Base-by-base conservation (phyloP, 495 filamentous ascomycete species). In the Halenospora varia region DNA sequence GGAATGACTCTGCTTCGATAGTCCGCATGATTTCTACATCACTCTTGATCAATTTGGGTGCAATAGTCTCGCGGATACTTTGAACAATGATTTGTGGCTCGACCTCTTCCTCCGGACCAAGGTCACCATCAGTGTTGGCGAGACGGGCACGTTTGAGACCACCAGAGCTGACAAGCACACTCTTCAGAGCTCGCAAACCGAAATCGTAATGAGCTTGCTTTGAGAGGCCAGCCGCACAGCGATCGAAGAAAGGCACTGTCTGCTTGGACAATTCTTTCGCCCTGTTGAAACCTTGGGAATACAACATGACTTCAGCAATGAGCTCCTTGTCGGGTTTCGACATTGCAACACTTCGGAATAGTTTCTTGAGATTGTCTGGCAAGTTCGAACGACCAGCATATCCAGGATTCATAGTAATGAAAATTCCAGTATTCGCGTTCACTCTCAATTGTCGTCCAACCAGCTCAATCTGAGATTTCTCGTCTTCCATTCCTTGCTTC, bases 201-300 rank as follows among this genome's bases (percentile, higher is more conserved):
- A 99, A 99, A 73, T 99, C 94, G 68, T 99, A 99, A 71, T 99
- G 94, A 6, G 95, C 94, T 69, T 99, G 95, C 67, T 96, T 97
- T 2, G 92, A 95, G 54, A 99, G 73, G 41, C 77, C 77, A 22
- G 77, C 77, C 10, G 88, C 72, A 73, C 95, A 99, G 60, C 83
- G 83, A 66, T 99, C 94, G 72, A 99, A 97, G 79, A 99, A 97
- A 0, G 94, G 95, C 45, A 99, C 94, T 1, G 90, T 95, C 49
- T 96, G 90, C 70, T 89, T 92, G 3, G 94, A 95, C 15, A 99
- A 76, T 56, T 86, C 77, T 72, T 97, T 97, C 25, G 94, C 94
- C 68, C 95, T 88, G 65, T 88, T 92, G 79, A 99, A 99, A 61
- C 94, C 94, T 75, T 99, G 94, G 3, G 94, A 99, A 76, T 95